Evolutionary conservation across 2,329 filamentous ascomycete genomes (phyloP).

Genomic region (Talaromyces funiculosus): DNA sequence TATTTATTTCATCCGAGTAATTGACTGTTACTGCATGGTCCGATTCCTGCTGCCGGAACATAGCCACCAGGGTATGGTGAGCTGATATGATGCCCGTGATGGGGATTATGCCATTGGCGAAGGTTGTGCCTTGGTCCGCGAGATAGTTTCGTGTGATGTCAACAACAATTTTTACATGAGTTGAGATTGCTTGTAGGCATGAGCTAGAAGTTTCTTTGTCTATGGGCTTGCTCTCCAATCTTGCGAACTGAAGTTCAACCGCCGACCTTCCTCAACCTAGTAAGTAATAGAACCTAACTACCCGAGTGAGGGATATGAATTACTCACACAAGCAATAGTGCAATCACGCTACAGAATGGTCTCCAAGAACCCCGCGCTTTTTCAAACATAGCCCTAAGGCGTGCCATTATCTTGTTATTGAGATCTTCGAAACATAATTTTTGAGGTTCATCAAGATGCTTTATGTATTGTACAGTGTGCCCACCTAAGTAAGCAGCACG

Average conservation of each 20-base stretch:
- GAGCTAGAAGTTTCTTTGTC: not conserved
- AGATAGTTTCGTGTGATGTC: conserved; percentile 7
- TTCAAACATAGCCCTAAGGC: conserved; percentile 1
- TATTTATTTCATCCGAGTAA: not conserved
- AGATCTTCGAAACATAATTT: not conserved
- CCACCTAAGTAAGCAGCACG: conserved; percentile 3
- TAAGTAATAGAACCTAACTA: not conserved
- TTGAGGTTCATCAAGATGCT: not conserved
- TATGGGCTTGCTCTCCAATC: not conserved
- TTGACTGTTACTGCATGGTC: not conserved
- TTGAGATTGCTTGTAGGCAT: not conserved
- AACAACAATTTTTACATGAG: not conserved
- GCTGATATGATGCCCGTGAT: conserved; percentile 4
- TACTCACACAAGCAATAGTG: conserved; percentile 2
- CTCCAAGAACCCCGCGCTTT: conserved; percentile 9
- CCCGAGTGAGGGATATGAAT: not conserved
- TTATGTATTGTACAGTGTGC: not conserved
- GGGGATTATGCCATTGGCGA: not conserved
- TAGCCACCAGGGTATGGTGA: not conserved
- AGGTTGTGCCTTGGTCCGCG: not conserved
- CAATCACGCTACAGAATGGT: conserved; percentile 8
- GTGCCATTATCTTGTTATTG: not conserved
- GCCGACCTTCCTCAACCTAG: not conserved
- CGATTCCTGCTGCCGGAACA: not conserved
- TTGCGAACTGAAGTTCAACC: not conserved